These are phyloP conservation scores for Paramecium tetraurelia DNA, from an alignment of 73 alveolate genomes.

Conservation along the genomic window DNA sequence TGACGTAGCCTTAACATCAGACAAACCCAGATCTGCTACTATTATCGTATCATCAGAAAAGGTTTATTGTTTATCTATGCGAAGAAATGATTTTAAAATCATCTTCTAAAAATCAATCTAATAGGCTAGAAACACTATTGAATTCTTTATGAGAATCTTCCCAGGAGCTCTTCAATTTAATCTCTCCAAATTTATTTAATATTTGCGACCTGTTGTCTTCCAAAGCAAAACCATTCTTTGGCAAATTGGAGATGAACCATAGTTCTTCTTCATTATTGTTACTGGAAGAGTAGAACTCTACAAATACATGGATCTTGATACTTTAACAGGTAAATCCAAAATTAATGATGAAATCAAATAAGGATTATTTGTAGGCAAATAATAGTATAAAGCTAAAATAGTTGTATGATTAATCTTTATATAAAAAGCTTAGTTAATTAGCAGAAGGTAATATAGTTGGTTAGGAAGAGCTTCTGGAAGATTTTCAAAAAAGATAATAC, in stretches of 20 bases:
- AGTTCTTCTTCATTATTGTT: background rate
- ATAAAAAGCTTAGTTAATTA: slow-evolving; percentile 11
- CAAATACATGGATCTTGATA: background rate
- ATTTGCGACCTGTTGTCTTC: background rate
- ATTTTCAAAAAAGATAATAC: background rate
- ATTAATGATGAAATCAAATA: background rate
- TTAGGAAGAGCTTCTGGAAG: background rate
- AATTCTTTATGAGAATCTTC: slow-evolving; percentile 9
- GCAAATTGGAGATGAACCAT: slow-evolving; percentile 26
- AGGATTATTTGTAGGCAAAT: background rate
- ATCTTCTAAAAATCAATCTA: background rate
- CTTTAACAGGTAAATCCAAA: background rate
- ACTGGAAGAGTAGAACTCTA: slow-evolving; percentile 38
- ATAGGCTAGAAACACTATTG: background rate
- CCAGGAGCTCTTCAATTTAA: slow-evolving; percentile 1
- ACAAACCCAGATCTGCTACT: slow-evolving; percentile 17
- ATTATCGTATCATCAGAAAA: background rate
- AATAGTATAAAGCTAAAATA: background rate
- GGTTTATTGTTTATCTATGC: background rate
- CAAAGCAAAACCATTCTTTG: background rate
- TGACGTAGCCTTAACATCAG: slow-evolving; percentile 14
- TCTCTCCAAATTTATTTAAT: background rate
- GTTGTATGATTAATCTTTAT: background rate
- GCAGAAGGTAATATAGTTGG: slow-evolving; percentile 23
- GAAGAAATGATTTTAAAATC: slow-evolving; percentile 5